Conservation (phyloP, 2,329 filamentous ascomycete species). For the Hypomyces perniciosus region DNA sequence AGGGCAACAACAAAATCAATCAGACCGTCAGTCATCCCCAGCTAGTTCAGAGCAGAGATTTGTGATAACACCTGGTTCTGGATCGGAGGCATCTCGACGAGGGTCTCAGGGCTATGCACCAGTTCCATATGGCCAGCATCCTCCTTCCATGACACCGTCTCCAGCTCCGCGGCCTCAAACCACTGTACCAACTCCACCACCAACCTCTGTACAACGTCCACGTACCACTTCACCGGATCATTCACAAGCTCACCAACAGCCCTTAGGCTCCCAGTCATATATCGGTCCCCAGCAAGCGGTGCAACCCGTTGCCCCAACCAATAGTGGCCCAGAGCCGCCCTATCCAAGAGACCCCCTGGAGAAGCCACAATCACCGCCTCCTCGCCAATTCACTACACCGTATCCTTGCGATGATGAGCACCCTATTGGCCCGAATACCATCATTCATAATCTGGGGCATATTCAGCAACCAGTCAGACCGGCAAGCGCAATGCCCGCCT, state of each 20-base stretch:
- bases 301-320: background rate
- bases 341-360: conserved; percentile 2
- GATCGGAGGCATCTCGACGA: background rate
- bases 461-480: conserved; percentile 10
- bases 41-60: background rate
- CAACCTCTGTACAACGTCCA: conserved; percentile 2
- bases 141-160: conserved; percentile 6
- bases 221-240: background rate
- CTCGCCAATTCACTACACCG: conserved; percentile 4
- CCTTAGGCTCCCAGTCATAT: background rate
- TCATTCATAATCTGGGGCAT: conserved; percentile 1
- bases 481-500: conserved; percentile 11
- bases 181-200: conserved; percentile 1
- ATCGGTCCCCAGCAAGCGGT: background rate
- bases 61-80: background rate
- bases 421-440: background rate
- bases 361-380: background rate
- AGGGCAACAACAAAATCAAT: background rate
- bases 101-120: conserved; percentile 1
- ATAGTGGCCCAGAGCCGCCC: background rate
- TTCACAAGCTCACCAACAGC: background rate
- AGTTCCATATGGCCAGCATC: conserved; percentile 7
- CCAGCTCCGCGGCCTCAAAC: background rate
- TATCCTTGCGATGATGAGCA: conserved; percentile 10
- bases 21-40: background rate